Percentiles rank a stretch among this genome's conserved stretches.
These are phyloP conservation scores for Keithomyces neogunnii DNA, from an alignment of 2,329 filamentous ascomycete genomes.

Conservation along the genomic window DNA sequence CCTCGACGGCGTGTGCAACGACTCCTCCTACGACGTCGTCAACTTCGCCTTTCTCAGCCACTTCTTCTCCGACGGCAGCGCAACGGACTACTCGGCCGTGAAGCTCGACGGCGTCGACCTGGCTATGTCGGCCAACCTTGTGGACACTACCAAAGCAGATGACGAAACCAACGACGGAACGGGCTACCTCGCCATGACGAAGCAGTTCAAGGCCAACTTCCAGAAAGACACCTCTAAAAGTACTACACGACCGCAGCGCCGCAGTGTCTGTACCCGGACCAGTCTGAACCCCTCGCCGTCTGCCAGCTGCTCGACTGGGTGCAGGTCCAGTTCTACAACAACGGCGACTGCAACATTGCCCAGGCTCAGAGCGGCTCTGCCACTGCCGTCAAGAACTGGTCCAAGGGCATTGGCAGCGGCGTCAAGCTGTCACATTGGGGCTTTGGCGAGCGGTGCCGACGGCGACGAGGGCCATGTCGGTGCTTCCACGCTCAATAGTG, in stretches of 20 bases:
- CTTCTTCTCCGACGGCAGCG: too few relatives aligned
- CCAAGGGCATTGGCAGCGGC: slow-evolving; percentile 48
- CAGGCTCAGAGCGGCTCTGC: slow-evolving; percentile 49
- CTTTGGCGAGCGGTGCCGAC: slow-evolving; percentile 44
- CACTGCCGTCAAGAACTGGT: slow-evolving; percentile 54
- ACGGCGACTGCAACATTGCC: slow-evolving; percentile 46
- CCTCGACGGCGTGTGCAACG: too few relatives aligned
- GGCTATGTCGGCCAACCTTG: too few relatives aligned
- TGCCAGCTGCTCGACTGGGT: slow-evolving; percentile 40
- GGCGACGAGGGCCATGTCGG: slow-evolving; percentile 43
- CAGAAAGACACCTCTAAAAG: too few relatives aligned
- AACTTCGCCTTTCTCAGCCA: too few relatives aligned
- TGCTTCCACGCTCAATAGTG: slow-evolving; percentile 31
- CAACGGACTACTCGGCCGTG: too few relatives aligned
- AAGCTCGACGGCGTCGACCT: too few relatives aligned
- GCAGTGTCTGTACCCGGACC: slow-evolving; percentile 52
- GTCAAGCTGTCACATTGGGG: slow-evolving; percentile 47
- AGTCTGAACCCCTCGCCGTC: slow-evolving; percentile 27
- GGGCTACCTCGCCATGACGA: too few relatives aligned
- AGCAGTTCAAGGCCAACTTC: too few relatives aligned
- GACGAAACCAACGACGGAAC: too few relatives aligned
- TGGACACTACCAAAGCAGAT: too few relatives aligned
- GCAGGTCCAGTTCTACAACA: slow-evolving; percentile 58
- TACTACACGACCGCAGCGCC: neutral
- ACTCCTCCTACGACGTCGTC: too few relatives aligned